Base-by-base conservation (phyloP, 371 early-diverging fungal genomes). In the Umbelopsis sp. region DNA sequence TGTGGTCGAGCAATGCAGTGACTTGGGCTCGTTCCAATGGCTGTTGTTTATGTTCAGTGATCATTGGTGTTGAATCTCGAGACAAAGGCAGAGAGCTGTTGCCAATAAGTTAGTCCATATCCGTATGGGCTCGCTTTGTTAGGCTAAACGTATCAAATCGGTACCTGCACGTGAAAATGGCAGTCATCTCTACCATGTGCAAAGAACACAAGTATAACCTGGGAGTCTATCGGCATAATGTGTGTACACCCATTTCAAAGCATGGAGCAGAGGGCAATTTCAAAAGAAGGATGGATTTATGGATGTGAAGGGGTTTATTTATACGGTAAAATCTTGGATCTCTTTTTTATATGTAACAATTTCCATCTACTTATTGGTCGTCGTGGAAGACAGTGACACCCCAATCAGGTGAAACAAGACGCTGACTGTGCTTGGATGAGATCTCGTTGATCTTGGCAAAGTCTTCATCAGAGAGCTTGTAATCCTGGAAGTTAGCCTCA, bases 351-450 rank as follows among this genome's bases (percentile, higher is more conserved):
- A 20, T 57, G 35, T 35, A 51, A 51, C 22, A 25, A 51, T 9
- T 24, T 51, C 11, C 32, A 35, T 57, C 57, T 57, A 57, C 29
- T 35, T 57, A 57, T 57, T 57, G 35, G 16, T 74, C 75, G 63
- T 77, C 78, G 63, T 80, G 79, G 70, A 80, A 82, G 9, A 80
- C 80, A 53, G 72, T 73, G 44, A 76, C 73, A 44, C 82, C 82
- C 80, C 82, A 82, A 16, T 65, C 69, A 44, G 79, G 80, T 45
- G 41, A 57, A 50, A 77, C 68, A 45, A 80, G 75, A 38, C 82
- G 76, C 44, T 77, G 73, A 46, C 70, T 74, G 29, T 68, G 65
- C 2, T 72, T 77, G 65, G 73, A 75, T 20, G 76, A 76, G 25
- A 88, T 73, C 1, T 68, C 76, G 57, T 81, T 74, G 51, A 88